Evolutionary conservation across 2,329 filamentous ascomycete species (phyloP), one percentile per base, ranked within the genome.

Genomic region (Penicillium sp.): DNA sequence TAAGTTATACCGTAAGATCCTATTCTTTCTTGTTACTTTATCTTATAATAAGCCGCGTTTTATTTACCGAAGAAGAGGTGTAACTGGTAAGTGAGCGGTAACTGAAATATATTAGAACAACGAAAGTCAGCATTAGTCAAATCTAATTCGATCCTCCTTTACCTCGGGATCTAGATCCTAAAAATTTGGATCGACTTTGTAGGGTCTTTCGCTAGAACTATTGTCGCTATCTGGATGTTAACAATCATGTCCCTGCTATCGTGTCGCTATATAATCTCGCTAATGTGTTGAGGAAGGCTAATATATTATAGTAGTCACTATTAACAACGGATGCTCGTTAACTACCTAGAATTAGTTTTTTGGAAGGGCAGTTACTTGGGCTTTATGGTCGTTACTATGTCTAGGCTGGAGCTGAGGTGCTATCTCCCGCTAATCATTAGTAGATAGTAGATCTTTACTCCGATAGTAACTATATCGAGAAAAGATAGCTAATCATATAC

Each of bases 381-480:
- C 66, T 74, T 27, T 60, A 71, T 57, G 65, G 71, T 23, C 55
- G 58, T 48, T 53, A 72, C 57, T 53, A 61, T 27, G 12, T 68
- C 19, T 33, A 63, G 53, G 63, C 59, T 8, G 66, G 52, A 9
- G 55, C 58, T 36, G 54, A 70, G 35, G 15, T 65, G 25, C 47
- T 71, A 13, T 38, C 64, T 29, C 57, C 60, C 7, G 27, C 45
- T 36, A 56, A 71, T 53, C 53, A 57, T 33, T 70, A 59, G 66
- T 74, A 64, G 70, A 66, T 58, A n/a, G 69, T 73, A 1, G 67
- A 74, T 58, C 53, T 73, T n/a, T 74, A 70, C 53, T 54, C 65
- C 12, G 61, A 66, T 58, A 62, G 69, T 49, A 38, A 49, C 43
- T 72, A 55, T 45, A 27, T 9, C 2, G 9, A 43, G 25, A 35